Evolutionary conservation across 805 yeast species (phyloP).

Genomic region (Pichia nakasei): DNA sequence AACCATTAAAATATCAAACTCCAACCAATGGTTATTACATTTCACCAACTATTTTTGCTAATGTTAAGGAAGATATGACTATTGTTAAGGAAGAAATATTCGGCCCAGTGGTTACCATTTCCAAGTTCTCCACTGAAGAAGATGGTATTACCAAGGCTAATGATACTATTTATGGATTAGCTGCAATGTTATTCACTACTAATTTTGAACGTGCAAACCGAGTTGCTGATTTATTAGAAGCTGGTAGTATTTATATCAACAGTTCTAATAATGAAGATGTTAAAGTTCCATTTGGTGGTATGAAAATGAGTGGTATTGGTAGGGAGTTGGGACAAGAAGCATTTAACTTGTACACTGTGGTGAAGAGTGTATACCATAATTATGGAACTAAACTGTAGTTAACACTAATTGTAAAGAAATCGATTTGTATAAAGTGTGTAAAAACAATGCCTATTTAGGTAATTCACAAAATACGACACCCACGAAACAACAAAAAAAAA

Average conservation of each 20-base stretch:
- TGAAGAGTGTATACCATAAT: constrained; percentile 57
- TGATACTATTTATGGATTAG: constrained; percentile 68
- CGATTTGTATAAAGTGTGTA: too few relatives aligned
- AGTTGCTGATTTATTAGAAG: constrained; percentile 38
- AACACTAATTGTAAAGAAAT: too few relatives aligned
- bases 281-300: constrained; percentile 75
- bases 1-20: constrained; percentile 31
- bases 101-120: constrained; percentile 74
- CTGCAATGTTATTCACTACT: constrained; percentile 70
- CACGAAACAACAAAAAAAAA: too few relatives aligned
- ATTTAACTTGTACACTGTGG: constrained; percentile 59
- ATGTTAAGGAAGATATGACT: constrained; percentile 54
- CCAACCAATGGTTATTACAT: constrained; percentile 55
- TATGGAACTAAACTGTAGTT: constrained; percentile 29
- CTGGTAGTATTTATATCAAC: constrained; percentile 66
- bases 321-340: constrained; percentile 76
- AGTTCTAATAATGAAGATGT: constrained; percentile 57
- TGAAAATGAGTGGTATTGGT: constrained; percentile 71
- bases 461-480: too few relatives aligned
- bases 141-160: constrained; percentile 67
- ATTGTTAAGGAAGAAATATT: constrained; percentile 77
- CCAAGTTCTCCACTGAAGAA: constrained; percentile 55
- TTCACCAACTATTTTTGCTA: constrained; percentile 69
- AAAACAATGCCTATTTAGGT: too few relatives aligned
- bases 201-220: constrained; percentile 57